These are phyloP conservation scores for Ogataea pilisensis DNA, from an alignment of 805 yeast species.

Conservation along the genomic window DNA sequence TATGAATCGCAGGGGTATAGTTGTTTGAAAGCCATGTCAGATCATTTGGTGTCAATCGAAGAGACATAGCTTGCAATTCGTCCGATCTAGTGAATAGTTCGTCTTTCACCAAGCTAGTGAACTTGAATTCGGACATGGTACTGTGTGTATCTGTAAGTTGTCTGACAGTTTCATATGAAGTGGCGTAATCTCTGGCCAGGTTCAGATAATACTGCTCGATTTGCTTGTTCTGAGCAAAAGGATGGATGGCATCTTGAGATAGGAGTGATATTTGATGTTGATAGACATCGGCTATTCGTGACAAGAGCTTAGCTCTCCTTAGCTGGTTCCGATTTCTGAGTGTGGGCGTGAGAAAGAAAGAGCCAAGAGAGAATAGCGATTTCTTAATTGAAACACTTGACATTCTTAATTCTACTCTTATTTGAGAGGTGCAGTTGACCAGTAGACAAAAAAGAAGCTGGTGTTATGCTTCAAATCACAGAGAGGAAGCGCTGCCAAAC, in stretches of 20 bases:
- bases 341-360: slow-evolving; percentile 1
- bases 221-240: slow-evolving; percentile 5
- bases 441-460: background rate
- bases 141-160: background rate
- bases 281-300: slow-evolving; percentile 5
- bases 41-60: slow-evolving; percentile 13
- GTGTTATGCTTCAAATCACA: too few relatives aligned
- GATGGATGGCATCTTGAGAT: background rate
- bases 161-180: slow-evolving; percentile 4
- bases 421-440: background rate
- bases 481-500: too few relatives aligned
- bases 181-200: slow-evolving; percentile 9
- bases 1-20: slow-evolving; percentile 18
- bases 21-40: slow-evolving; percentile 16
- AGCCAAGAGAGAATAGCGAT: slow-evolving; percentile 5
- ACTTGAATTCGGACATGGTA: slow-evolving; percentile 8
- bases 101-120: slow-evolving; percentile 12
- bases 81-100: slow-evolving; percentile 16
- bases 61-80: slow-evolving; percentile 16
- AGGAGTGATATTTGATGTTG: slow-evolving; percentile 5
- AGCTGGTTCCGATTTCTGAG: slow-evolving; percentile 1
- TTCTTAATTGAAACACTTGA: slow-evolving; percentile 1
- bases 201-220: slow-evolving; percentile 11
- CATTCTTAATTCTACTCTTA: background rate
- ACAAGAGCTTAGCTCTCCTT: slow-evolving; percentile 1